These are phyloP conservation scores for Starmera stellimalicola DNA, from an alignment of 1,139 yeast species.

Conservation along the genomic window DNA sequence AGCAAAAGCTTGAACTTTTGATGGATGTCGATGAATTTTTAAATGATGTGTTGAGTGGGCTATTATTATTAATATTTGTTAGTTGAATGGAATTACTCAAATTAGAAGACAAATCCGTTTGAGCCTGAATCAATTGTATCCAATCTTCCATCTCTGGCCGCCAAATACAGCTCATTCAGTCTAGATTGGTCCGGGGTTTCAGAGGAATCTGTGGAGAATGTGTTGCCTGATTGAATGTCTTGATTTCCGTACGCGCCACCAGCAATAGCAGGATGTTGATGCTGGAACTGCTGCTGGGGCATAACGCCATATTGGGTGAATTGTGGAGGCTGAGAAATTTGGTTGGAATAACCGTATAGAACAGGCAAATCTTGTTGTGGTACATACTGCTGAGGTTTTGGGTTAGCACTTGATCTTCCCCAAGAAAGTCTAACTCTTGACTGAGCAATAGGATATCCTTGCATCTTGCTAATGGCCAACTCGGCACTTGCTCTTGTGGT, in stretches of 20 bases:
- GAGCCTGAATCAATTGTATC: constrained; percentile 37
- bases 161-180: constrained; percentile 36
- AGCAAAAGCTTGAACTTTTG: no score
- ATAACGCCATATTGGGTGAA: background rate
- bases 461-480: constrained; percentile 84
- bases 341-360: constrained; percentile 13
- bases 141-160: constrained; percentile 38
- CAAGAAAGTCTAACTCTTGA: constrained; percentile 79
- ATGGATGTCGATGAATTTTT: no score
- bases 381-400: constrained; percentile 13
- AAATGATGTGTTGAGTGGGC: background rate
- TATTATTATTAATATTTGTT: no score
- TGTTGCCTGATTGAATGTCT: constrained; percentile 7
- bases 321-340: constrained; percentile 6
- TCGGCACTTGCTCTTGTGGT: constrained; percentile 77
- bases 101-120: constrained; percentile 24
- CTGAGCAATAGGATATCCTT: constrained; percentile 84
- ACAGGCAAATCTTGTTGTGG: constrained; percentile 16
- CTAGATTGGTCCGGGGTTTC: constrained; percentile 21
- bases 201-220: constrained; percentile 10
- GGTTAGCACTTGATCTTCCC: constrained; percentile 47
- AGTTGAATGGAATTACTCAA: no score
- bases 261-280: constrained; percentile 2
- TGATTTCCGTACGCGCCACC: constrained; percentile 11
- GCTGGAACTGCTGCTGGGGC: constrained; percentile 1